Conservation (phyloP, 495 filamentous ascomycete genomes). For the Durotheca rogersii region DNA sequence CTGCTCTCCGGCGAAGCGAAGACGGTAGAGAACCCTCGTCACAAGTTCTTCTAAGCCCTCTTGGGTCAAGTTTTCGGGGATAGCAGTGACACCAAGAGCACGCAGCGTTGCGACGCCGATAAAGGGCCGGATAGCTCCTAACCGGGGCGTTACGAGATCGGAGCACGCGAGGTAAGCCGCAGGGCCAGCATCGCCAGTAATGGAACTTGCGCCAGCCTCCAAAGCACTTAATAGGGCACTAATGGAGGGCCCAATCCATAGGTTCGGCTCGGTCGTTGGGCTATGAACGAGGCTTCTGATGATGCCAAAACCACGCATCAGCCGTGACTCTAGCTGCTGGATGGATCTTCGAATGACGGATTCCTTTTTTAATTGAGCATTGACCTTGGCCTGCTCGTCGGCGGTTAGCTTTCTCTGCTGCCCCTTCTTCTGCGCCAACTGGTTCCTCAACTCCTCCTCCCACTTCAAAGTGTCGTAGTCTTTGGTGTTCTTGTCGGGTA, state of each 20-base stretch:
- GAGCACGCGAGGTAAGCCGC: slow-evolving; percentile 75
- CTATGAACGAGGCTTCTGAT: slow-evolving; percentile 78
- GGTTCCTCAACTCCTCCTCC: slow-evolving; percentile 88
- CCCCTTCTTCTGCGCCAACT: slow-evolving; percentile 89
- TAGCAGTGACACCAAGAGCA: slow-evolving; percentile 66
- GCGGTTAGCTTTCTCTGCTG: slow-evolving; percentile 84
- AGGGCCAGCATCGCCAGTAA: slow-evolving; percentile 78
- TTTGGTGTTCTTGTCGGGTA: slow-evolving; percentile 76
- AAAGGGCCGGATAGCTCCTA: slow-evolving; percentile 75
- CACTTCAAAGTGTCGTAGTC: slow-evolving; percentile 96
- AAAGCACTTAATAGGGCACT: slow-evolving; percentile 68
- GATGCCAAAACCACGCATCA: slow-evolving; percentile 79
- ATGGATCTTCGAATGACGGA: slow-evolving; percentile 71
- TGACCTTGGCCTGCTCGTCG: slow-evolving; percentile 86
- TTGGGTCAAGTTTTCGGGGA: slow-evolving; percentile 67
- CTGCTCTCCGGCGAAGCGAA: slow-evolving; percentile 89
- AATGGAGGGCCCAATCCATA: slow-evolving; percentile 83
- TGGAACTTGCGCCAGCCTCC: slow-evolving; percentile 73
- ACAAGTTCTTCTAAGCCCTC: slow-evolving; percentile 84
- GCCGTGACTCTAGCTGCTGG: slow-evolving; percentile 61
- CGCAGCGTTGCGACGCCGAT: slow-evolving; percentile 85
- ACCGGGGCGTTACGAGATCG: slow-evolving; percentile 68
- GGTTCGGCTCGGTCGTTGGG: slow-evolving; percentile 76
- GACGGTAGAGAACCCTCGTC: slow-evolving; percentile 84
- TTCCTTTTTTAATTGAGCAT: slow-evolving; percentile 88